Evolutionary conservation across 2,329 filamentous ascomycete species (phyloP).

Genomic region (Lithohypha guttulata): DNA sequence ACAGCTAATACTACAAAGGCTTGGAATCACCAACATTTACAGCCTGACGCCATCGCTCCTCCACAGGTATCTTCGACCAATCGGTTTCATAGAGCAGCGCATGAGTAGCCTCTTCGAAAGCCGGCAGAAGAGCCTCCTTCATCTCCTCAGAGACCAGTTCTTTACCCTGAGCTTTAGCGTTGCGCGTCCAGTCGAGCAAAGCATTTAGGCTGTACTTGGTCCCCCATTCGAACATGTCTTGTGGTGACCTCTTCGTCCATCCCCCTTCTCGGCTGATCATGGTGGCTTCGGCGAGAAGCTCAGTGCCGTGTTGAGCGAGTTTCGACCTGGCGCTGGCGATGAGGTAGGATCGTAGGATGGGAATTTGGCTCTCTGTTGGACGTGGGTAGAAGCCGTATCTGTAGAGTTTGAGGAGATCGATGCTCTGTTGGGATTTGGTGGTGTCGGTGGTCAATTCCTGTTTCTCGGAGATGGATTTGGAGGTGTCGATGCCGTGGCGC

Average conservation of each 20-base stretch:
- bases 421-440: neutral
- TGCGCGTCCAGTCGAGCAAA: slow-evolving; percentile 9
- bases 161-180: neutral
- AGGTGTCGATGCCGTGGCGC: neutral
- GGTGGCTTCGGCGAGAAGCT: slow-evolving; percentile 13
- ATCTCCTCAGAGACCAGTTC: slow-evolving; percentile 11
- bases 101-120: slow-evolving; percentile 12
- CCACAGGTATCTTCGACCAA: too few relatives aligned
- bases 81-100: slow-evolving; percentile 8
- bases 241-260: slow-evolving; percentile 11
- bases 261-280: slow-evolving; percentile 18
- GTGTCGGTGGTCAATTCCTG: slow-evolving; percentile 3
- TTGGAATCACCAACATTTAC: too few relatives aligned
- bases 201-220: slow-evolving; percentile 11
- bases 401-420: slow-evolving; percentile 1
- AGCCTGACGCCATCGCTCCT: neutral
- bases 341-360: slow-evolving; percentile 1
- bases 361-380: neutral
- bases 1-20: too few relatives aligned
- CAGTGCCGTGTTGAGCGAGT: slow-evolving; percentile 8
- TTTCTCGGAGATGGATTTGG: slow-evolving; percentile 1
- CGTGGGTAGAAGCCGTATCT: slow-evolving; percentile 5
- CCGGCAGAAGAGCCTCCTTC: slow-evolving; percentile 11
- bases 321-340: neutral
- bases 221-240: slow-evolving; percentile 18